Base-by-base conservation (phyloP, 257 asterid genomes). In the Jacaranda copaia region DNA sequence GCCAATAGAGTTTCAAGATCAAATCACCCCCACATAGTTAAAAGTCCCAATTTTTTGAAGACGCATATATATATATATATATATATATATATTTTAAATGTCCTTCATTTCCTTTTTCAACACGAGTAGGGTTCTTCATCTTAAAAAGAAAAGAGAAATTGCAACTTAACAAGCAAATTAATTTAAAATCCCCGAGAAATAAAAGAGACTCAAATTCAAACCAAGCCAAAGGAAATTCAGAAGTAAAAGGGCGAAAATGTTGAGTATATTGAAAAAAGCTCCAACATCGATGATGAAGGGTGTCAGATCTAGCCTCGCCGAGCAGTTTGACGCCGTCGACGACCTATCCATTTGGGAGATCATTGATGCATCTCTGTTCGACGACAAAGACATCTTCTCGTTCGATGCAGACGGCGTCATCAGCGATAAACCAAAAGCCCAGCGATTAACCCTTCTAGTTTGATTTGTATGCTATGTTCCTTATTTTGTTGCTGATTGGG, bases 291-390 rank as follows among this genome's bases (percentile, higher is more conserved):
- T 78, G 86, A 80, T 77, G 43, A 57, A 58, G 5, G 67, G 13
- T 3, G 61, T 40, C 56, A 25, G 83, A 77, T 75, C 84, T 36
- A 62, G 4, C 52, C 15, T 73, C 42, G 76, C 74, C 25, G 86
- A 79, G 12, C 60, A 55, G 60, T 55, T 14, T 25, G 60, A 6
- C 60, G 60, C 0, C 25, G 64, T 73, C 51, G 82, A 77, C 13
- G 87, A 81, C 45, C 72, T 89, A 18, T 73, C 89, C 52, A 51
- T 83, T 0, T 89, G 93, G 93, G 93, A 85, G 80, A 42, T 89
- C 76, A 73, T 89, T 78, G 53, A 78, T 80, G 79, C 81, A 3
- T 71, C 82, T 62, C 55, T 51, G 32, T 80, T 86, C 9, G 91
- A 88, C 19, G 87, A 80, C 10, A 87, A 81, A 6, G 84, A 77